A percentile compares a stretch with the other conserved stretches of the same genome.
phyloP scores from a whole-genome alignment of 768 basidiomycete species.

The Kwoniella newhampshirensis region DNA sequence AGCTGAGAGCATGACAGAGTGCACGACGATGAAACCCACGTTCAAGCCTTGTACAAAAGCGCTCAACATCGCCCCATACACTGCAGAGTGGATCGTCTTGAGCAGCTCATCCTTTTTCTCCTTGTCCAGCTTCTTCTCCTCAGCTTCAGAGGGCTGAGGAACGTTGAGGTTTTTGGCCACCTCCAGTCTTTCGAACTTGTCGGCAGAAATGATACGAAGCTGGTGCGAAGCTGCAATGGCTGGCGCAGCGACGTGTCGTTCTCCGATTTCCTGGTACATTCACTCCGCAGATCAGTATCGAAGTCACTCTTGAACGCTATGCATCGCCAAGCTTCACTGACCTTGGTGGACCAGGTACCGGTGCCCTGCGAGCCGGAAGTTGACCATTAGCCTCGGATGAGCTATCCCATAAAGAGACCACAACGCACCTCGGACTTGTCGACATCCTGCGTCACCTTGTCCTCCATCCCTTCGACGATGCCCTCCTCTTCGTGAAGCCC shows the following conservation, averaged over 20 bases:
- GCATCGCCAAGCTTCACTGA: constrained; percentile 2
- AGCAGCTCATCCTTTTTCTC: constrained; percentile 32
- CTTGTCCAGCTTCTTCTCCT: constrained; percentile 14
- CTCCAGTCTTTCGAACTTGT: constrained; percentile 42
- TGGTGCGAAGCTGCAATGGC: constrained; percentile 51
- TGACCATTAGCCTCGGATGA: not conserved
- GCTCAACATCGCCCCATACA: constrained; percentile 46
- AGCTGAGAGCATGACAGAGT: too few relatives aligned
- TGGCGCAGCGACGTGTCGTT: constrained; percentile 51
- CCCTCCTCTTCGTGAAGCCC: constrained; percentile 42
- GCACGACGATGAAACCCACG: constrained; percentile 27
- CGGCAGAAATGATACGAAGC: constrained; percentile 49
- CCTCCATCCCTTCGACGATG: constrained; percentile 53
- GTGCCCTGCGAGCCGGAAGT: constrained; percentile 25
- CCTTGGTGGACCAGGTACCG: constrained; percentile 48
- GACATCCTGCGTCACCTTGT: constrained; percentile 53
- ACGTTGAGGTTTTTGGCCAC: constrained; percentile 44
- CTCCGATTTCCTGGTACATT: constrained; percentile 49
- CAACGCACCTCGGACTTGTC: constrained; percentile 44
- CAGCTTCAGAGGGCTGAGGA: constrained; percentile 33
- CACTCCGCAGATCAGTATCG: too few relatives aligned
- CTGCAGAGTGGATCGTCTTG: constrained; percentile 40
- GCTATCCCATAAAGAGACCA: not conserved
- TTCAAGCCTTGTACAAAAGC: constrained; percentile 52
- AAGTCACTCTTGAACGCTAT: not conserved